Conservation (phyloP, 2,329 filamentous ascomycete species). For the Septoria linicola region DNA sequence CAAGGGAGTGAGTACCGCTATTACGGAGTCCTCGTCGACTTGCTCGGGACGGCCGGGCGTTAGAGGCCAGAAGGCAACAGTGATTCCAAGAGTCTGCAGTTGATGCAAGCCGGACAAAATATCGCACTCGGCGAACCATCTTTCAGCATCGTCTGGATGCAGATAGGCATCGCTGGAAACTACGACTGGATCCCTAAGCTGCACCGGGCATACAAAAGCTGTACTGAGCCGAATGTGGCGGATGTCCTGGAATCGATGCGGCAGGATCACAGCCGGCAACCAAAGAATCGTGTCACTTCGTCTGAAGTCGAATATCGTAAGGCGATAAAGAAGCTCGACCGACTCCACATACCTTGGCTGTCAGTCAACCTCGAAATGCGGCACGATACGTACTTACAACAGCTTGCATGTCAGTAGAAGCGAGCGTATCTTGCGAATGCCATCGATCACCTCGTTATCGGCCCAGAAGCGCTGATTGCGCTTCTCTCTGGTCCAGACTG, state of each 20-base stretch:
- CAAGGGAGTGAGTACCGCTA: too few species aligned
- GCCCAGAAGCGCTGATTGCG: background rate
- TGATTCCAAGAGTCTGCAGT: too few species aligned
- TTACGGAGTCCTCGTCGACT: too few species aligned
- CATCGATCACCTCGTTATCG: background rate
- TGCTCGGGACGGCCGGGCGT: too few species aligned
- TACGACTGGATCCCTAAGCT: too few species aligned
- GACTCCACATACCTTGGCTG: conserved; percentile 4
- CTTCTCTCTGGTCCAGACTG: background rate
- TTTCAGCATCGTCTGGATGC: too few species aligned
- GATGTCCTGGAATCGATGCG: conserved; percentile 8
- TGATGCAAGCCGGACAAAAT: too few species aligned
- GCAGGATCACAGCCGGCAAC: background rate
- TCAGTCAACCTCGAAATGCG: too few species aligned
- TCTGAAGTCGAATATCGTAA: conserved; percentile 13
- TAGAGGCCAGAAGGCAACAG: too few species aligned
- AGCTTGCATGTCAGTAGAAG: conserved; percentile 10
- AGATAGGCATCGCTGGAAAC: too few species aligned
- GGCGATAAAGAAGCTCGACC: conserved; percentile 8
- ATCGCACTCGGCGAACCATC: too few species aligned
- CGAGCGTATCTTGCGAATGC: background rate
- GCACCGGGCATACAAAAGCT: too few species aligned
- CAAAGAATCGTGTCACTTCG: background rate
- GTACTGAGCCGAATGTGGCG: conserved; percentile 7
- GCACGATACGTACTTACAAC: background rate